Evolutionary conservation across 2,329 filamentous ascomycete species (phyloP), one percentile per base, ranked within the genome.

Genomic region (Aspergillus udagawae): DNA sequence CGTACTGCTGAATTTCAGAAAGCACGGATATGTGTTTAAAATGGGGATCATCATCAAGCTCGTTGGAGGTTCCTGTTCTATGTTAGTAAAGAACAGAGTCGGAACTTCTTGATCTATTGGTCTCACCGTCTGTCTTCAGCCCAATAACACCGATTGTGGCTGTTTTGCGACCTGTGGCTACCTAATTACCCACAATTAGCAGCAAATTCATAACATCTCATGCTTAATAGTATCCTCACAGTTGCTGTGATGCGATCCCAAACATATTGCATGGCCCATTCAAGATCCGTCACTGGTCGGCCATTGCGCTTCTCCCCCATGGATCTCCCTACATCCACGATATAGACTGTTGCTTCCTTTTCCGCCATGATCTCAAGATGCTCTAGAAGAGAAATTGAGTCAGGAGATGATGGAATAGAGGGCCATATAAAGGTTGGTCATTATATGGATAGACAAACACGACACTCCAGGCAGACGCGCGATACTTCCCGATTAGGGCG

Each of bases 271-370:
- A 97, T 87, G 50, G 86, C 85, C 86, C 88, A 99, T 59, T 97
- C 91, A 20, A 99, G 83, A 71, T 97, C 89, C 3, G 88, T 88
- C 71, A 93, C 84, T 21, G 79, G 71, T 63, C 94, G 86, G 27
- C 88, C 91, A 76, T 85, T 82, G 65, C 86, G 84, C 65, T 80
- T 83, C 70, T 89, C 80, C 57, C 82, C 88, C 90, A 96, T 97
- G n/a, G 92, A 90, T 68, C 79, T 80, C 57, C 92, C 92, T 25
- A 97, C 80, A 76, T 99, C 94, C 59, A 99, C 77, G 65, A 99
- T 88, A 74, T 94, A 99, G 47, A 97, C 85, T 0, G 89, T 94
- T 8, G 92, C 91, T 78, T 97, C 91, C 73, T 99, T 99, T 61
- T 90, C 87, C 10, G 92, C 89, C 93, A 97, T 97, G 55, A 58